Base-by-base conservation (phyloP, 2,329 filamentous ascomycete genomes). In the Fusarium newnesense region DNA sequence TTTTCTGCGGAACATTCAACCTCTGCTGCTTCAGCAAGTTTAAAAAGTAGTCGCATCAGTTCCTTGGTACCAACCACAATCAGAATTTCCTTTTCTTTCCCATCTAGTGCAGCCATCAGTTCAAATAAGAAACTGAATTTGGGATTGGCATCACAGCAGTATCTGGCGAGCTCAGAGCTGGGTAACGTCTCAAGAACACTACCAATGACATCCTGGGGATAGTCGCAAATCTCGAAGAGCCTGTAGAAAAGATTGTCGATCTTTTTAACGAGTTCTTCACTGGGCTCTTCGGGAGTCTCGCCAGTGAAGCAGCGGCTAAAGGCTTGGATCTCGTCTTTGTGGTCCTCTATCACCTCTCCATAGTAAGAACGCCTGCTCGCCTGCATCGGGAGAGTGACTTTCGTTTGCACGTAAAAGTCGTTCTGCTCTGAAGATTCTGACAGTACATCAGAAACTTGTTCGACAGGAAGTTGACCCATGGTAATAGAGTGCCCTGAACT, bases 81-180 rank as follows among this genome's bases (percentile, higher is more conserved):
- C 19, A 90, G 79, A 12, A 92, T 78, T 40, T 85, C 87, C 42
- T 83, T 85, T 16, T 85, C 81, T 18, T 81, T 78, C 21, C 81
- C 79, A 76, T 26, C 85, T 81, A 36, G 91, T 77, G 7, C 50
- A 18, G 65, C 39, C 64, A 74, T 53, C 9, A 92, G 81, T 69
- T 90, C 88, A 49, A 84, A 86, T 10, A 91, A 75, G 72, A 92
- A 92, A 37, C 84, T 85, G 73, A 88, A 89, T 73, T 92, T 92
- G 61, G 87, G 82, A 78, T 90, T 91, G 15, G 88, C 86, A 59
- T 86, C 86, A 62, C 86, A 84, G 4, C 86, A 85, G 71, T 89
- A 88, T 75, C 86, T 90, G 73, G 86, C 85, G 60, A 84, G 81
- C 28, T 86, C 83, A 8, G 79, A 76, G 12, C 83, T 75, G 5